Conservation (phyloP, 2,329 filamentous ascomycete genomes). For the Microdochium paspali region DNA sequence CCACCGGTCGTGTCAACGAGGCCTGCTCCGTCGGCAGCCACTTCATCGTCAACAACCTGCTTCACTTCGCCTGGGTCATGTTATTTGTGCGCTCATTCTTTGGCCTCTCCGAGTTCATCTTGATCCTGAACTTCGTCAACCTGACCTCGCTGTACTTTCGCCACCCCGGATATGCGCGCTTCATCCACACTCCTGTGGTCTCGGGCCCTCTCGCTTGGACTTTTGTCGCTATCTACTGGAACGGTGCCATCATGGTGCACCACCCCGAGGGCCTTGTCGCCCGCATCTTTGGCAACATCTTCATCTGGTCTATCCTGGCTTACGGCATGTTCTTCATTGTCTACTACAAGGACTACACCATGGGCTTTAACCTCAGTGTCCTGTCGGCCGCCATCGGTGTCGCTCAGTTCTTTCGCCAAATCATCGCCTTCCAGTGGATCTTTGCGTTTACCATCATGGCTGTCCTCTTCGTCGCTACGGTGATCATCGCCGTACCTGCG, state of each 20-base stretch:
- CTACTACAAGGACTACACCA: slow-evolving; percentile 65
- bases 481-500: slow-evolving; percentile 55
- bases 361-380: slow-evolving; percentile 71
- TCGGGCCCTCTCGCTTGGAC: slow-evolving; percentile 79
- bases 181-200: slow-evolving; percentile 68
- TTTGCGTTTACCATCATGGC: slow-evolving; percentile 81
- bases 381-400: slow-evolving; percentile 68
- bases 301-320: slow-evolving; percentile 74
- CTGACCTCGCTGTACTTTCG: slow-evolving; percentile 72
- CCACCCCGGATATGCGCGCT: slow-evolving; percentile 59
- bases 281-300: slow-evolving; percentile 77
- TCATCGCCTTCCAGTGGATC: slow-evolving; percentile 82
- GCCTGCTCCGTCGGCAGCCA: slow-evolving; percentile 73
- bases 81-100: slow-evolving; percentile 73
- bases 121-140: slow-evolving; percentile 77
- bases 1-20: slow-evolving; percentile 51
- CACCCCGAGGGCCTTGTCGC: slow-evolving; percentile 56
- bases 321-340: slow-evolving; percentile 71
- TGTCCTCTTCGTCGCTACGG: slow-evolving; percentile 59
- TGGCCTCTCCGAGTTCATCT: slow-evolving; percentile 64
- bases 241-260: slow-evolving; percentile 73
- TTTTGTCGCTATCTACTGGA: slow-evolving; percentile 81
- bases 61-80: slow-evolving; percentile 74
- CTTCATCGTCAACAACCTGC: slow-evolving; percentile 78
- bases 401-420: slow-evolving; percentile 62